phyloP scores from a whole-genome alignment of 1,139 yeast species.

The Pichia cactophila region DNA sequence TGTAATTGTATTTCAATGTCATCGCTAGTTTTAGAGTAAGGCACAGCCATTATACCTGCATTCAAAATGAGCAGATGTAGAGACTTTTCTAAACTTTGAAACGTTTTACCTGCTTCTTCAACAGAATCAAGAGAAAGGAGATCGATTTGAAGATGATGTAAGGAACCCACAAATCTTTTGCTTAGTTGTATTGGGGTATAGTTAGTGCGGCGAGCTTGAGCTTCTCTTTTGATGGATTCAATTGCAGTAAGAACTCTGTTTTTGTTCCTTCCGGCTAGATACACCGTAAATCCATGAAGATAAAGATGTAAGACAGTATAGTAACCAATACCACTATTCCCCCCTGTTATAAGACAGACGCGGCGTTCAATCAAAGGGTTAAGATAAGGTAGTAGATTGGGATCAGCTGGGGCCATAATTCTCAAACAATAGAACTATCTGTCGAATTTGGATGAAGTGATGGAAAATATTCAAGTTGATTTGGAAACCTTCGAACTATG shows the following conservation, averaged over 20 bases:
- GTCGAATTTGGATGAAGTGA: too few species aligned
- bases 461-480: too few species aligned
- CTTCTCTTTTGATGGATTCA: constrained; percentile 46
- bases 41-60: constrained; percentile 79
- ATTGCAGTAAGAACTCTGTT: constrained; percentile 52
- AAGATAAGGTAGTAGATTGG: constrained; percentile 15
- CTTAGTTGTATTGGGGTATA: constrained; percentile 18
- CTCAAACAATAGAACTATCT: too few species aligned
- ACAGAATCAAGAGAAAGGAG: constrained; percentile 53
- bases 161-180: constrained; percentile 43
- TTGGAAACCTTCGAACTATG: too few species aligned
- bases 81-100: constrained; percentile 41
- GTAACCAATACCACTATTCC: constrained; percentile 75
- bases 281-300: constrained; percentile 69
- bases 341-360: constrained; percentile 72
- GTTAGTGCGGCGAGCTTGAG: constrained; percentile 29
- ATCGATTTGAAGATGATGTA: constrained; percentile 56
- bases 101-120: constrained; percentile 43
- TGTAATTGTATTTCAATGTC: constrained; percentile 71
- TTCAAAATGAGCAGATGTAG: constrained; percentile 65
- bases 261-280: constrained; percentile 62
- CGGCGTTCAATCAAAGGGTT: constrained; percentile 35
- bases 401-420: constrained; percentile 2
- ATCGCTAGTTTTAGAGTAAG: constrained; percentile 56
- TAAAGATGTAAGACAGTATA: constrained; percentile 68